phyloP scores from a whole-genome alignment of 108 stramenopile species.

The Skeletonema potamos region DNA sequence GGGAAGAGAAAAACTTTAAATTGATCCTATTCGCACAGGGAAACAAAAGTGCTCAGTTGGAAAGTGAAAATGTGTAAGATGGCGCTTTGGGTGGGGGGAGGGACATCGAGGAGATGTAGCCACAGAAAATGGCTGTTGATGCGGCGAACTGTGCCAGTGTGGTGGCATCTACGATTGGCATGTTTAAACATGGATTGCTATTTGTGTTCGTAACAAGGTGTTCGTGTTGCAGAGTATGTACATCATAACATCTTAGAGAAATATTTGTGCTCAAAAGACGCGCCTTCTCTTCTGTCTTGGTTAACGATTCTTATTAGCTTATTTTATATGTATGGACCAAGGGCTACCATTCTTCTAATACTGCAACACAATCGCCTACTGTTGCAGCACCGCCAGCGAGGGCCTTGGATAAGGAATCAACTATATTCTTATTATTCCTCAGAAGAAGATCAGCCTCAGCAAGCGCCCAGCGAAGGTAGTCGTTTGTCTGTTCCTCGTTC shows the following conservation, averaged over 20 bases:
- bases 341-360: slow-evolving; percentile 79
- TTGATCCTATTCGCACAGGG: not conserved
- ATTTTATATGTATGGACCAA: too few species aligned
- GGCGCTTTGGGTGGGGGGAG: not conserved
- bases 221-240: not conserved
- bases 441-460: slow-evolving; percentile 77
- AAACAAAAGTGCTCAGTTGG: not conserved
- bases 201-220: not conserved
- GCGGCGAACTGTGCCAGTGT: not conserved
- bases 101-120: not conserved
- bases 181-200: not conserved
- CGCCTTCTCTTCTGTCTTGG: not conserved
- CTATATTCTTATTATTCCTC: slow-evolving; percentile 53
- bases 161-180: not conserved
- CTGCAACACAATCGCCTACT: slow-evolving; percentile 88
- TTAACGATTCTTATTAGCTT: too few species aligned
- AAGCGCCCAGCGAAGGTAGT: slow-evolving; percentile 82
- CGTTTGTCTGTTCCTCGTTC: slow-evolving; percentile 51
- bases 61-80: not conserved
- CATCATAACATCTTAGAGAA: not conserved
- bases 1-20: not conserved
- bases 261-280: not conserved
- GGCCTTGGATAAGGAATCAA: slow-evolving; percentile 68
- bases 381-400: slow-evolving; percentile 84
- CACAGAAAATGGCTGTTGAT: not conserved